Base-by-base conservation (phyloP, 495 filamentous ascomycete genomes). In the Aspergillus nanangensis region DNA sequence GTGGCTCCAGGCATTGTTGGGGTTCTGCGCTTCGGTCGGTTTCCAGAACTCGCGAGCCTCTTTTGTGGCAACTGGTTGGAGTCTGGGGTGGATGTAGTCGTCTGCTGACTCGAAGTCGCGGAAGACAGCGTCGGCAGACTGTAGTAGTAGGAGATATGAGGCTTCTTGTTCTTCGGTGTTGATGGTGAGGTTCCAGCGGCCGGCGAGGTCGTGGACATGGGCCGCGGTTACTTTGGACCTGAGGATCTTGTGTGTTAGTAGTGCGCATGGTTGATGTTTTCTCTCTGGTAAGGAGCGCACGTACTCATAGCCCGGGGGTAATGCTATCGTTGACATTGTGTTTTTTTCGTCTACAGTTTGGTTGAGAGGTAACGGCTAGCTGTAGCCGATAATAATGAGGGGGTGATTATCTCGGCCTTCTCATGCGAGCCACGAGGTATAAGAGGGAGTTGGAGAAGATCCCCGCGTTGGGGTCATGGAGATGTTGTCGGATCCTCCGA, bases 1-100 rank as follows among this genome's bases (percentile, higher is more conserved):
- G 15, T 55, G 55, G 18, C 51, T 56, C 70, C 70, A 74, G 3
- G 61, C 66, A 45, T 70, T 69, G n/a, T 69, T 40, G 5, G 56
- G 60, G 35, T 71, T 72, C 2, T 65, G 53, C 10, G 25, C 11
- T 29, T 29, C 25, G 11, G 25, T 2, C 18, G 57, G 57, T 23
- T 60, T 53, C 55, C 52, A 62, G 38, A 51, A 66, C 20, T 19
- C 38, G 15, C 62, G 47, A 27, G 24, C 37, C 5, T 23, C 25
- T 11, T 27, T 45, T 3, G 52, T 51, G 22, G 43, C 17, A 4
- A 53, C 35, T 10, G 53, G 53, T 10, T n/a, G 39, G 23, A 63
- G 48, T 11, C 41, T 23, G 13, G 58, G 61, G 41, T 62, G 58
- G 23, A 66, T 59, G 31, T 63, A 66, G 43, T 66, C 62, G 5